Evolutionary conservation across 768 basidiomycete genomes (phyloP), one percentile per base, ranked within the genome.

Genomic region (Amanita rubescens): DNA sequence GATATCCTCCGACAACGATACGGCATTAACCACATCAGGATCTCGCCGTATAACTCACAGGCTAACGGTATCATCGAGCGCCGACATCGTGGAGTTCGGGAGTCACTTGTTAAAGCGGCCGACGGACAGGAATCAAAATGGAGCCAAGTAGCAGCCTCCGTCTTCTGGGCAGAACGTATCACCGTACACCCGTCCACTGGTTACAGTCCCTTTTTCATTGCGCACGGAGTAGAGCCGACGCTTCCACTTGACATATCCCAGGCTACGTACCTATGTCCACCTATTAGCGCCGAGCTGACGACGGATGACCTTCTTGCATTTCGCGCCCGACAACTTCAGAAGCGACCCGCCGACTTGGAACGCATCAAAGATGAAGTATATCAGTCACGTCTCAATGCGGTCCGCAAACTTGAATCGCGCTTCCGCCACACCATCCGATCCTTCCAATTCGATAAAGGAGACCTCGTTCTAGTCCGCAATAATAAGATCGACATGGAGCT

Each of bases 21-120:
- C 3, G 49, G 69, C 12, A 67, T 75, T 20, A 41, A 53, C 1
- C 68, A 75, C 43, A 75, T 76, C 6, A 39, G 57, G 0, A 77
- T 77, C 15, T 71, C 67, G 7, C 59, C 66, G 0, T 77, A 75
- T 57, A 76, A 76, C 55, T 75, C 71, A 0, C 58, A 59, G 1
- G 71, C 69, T 0, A 73, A 75, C 19, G 67, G 73, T 0, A 55
- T 67, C 1, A 61, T 74, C 2, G 70, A 76, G 41, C 45, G 58
- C 19, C 7, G 44, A 25, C 70, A 71, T 51, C 63, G 39, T 14
- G 58, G 61, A 46, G 59, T 72, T 0, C 55, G 67, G 0, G 62
- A 70, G 51, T 46, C 62, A 0, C 35, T 72, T 0, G 55, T 70
- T 12, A 72, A 72, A 42, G 60, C 64, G 5, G 61, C 61, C 20